Evolutionary conservation across 2,329 filamentous ascomycete species (phyloP).

Genomic region (Fusarium irregulare): DNA sequence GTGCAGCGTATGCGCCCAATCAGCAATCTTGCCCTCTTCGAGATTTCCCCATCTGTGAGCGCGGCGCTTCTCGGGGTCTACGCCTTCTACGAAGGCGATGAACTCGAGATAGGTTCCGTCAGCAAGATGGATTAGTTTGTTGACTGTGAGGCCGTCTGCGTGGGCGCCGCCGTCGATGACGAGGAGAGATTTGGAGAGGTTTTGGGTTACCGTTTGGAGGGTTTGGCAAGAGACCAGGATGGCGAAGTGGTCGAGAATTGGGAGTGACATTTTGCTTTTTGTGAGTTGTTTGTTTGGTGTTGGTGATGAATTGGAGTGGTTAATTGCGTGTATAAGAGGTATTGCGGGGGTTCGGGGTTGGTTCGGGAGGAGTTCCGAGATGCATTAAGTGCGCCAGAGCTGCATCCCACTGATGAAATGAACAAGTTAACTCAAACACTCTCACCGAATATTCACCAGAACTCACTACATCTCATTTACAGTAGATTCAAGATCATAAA

Average conservation of each 20-base stretch:
- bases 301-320: not conserved
- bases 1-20: conserved; percentile 67
- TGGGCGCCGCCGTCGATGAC: conserved; percentile 71
- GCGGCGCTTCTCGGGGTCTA: conserved; percentile 53
- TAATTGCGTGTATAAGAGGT: not conserved
- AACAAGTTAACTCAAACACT: not conserved
- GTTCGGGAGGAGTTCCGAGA: conserved; percentile 17
- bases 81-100: conserved; percentile 67
- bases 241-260: conserved; percentile 71
- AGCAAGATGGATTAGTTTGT: conserved; percentile 70
- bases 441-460: too few relatives aligned
- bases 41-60: conserved; percentile 70
- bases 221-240: conserved; percentile 67
- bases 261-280: conserved; percentile 28
- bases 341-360: conserved; percentile 37
- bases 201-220: conserved; percentile 60
- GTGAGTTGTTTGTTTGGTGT: not conserved
- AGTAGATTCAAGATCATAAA: not conserved
- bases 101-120: conserved; percentile 76
- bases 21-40: conserved; percentile 63
- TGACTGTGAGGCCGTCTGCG: conserved; percentile 69
- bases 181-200: conserved; percentile 65
- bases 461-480: rapidly evolving
- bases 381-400: not conserved
- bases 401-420: not conserved